Percentiles rank a stretch among this genome's conserved stretches.
phyloP scores from a whole-genome alignment of 352 stramenopile genomes.

The Globisporangium nunn region DNA sequence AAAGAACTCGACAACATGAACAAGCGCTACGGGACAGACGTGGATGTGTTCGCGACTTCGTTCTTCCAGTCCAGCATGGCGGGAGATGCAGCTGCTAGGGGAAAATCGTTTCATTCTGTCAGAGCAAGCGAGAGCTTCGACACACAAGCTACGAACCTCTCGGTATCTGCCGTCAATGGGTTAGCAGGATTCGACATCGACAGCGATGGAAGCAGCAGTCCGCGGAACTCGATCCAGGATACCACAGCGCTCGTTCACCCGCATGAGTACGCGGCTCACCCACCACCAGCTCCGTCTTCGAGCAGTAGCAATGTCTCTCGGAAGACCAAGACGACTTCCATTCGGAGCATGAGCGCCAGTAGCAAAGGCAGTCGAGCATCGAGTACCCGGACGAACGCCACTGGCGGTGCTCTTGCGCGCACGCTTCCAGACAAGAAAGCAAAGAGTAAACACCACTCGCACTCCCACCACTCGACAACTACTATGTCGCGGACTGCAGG shows the following conservation, averaged over 20 bases:
- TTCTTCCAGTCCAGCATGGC: conserved; percentile 15
- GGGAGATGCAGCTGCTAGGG: not conserved
- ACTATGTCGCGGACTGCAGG: not conserved
- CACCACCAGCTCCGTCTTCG: not conserved
- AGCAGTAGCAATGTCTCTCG: conserved; percentile 6
- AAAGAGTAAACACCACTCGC: conserved; percentile 4
- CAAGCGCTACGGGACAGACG: conserved; percentile 38
- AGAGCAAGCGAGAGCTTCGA: not conserved
- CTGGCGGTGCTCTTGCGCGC: not conserved
- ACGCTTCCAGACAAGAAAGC: conserved; percentile 6
- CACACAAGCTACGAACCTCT: not conserved
- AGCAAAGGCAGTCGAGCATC: not conserved
- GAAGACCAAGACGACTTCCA: not conserved
- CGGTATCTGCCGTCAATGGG: not conserved
- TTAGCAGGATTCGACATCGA: not conserved
- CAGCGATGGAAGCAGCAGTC: conserved; percentile 1
- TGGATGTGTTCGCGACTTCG: conserved; percentile 19
- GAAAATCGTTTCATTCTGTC: not conserved
- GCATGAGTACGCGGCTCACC: not conserved
- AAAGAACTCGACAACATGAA: conserved; percentile 48
- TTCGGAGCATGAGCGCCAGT: not conserved
- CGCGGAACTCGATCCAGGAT: conserved; percentile 3
- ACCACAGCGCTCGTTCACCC: conserved; percentile 1
- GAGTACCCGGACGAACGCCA: not conserved
- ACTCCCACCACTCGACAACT: not conserved